phyloP scores from a whole-genome alignment of 1,284 basidiomycete species.

The Flammula alnicola region DNA sequence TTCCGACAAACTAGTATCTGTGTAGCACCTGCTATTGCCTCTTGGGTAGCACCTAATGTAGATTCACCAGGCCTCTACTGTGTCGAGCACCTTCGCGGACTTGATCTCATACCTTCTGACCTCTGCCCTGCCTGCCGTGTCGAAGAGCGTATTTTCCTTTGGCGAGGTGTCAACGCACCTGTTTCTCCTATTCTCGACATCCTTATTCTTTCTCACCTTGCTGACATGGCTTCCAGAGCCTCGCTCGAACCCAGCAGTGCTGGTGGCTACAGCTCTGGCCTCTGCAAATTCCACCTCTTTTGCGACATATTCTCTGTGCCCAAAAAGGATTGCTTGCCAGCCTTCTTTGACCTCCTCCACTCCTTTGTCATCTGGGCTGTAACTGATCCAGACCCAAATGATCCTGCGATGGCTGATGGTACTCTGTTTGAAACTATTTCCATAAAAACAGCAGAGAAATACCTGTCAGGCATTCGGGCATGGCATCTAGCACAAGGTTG shows the following conservation, averaged over 20 bases:
- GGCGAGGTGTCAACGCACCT: constrained; percentile 35
- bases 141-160: constrained; percentile 32
- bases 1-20: constrained; percentile 18
- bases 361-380: constrained; percentile 41
- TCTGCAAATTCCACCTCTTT: constrained; percentile 43
- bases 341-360: constrained; percentile 33
- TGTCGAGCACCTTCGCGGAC: constrained; percentile 7
- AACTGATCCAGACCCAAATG: constrained; percentile 15
- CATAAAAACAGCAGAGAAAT: constrained; percentile 29
- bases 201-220: constrained; percentile 29
- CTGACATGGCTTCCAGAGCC: constrained; percentile 25
- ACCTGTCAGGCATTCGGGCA: constrained; percentile 38
- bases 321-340: constrained; percentile 34
- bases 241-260: constrained; percentile 34
- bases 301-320: constrained; percentile 41
- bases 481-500: constrained; percentile 45
- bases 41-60: constrained; percentile 3
- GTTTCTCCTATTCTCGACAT: constrained; percentile 24
- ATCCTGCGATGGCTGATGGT: constrained; percentile 14
- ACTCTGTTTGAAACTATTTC: constrained; percentile 35
- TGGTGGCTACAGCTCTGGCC: constrained; percentile 33
- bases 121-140: constrained; percentile 32
- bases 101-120: constrained; percentile 25
- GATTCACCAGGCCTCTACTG: background rate
- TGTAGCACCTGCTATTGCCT: constrained; percentile 20